phyloP scores from a whole-genome alignment of 352 stramenopile genomes.

The Phytophthora pini region DNA sequence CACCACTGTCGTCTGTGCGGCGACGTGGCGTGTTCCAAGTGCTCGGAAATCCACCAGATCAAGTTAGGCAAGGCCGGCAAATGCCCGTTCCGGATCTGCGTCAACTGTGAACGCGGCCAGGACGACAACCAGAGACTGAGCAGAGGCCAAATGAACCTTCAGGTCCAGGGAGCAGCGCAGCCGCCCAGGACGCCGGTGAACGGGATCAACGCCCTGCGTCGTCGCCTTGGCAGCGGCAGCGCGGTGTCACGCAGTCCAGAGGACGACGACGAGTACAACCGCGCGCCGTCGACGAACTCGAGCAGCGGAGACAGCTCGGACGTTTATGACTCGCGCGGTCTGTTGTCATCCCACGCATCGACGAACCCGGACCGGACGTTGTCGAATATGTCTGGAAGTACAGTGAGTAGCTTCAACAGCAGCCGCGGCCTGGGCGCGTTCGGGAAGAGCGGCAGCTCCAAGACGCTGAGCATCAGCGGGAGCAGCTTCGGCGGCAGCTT shows the following conservation, averaged over 20 bases:
- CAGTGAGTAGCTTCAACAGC: constrained; percentile 39
- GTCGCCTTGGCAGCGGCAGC: constrained; percentile 30
- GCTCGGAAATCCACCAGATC: constrained; percentile 67
- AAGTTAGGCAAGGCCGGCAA: constrained; percentile 62
- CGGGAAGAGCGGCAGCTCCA: constrained; percentile 40
- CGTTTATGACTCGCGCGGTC: constrained; percentile 44
- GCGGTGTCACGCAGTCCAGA: constrained; percentile 14
- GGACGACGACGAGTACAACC: constrained; percentile 38
- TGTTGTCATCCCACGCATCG: constrained; percentile 32
- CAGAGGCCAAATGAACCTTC: constrained; percentile 23
- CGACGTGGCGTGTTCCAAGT: constrained; percentile 77
- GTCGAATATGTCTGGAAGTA: constrained; percentile 39
- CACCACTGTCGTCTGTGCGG: constrained; percentile 82
- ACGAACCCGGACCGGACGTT: constrained; percentile 26
- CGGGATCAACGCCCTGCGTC: constrained; percentile 25
- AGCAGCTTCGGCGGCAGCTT: constrained; percentile 41
- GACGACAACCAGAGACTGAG: constrained; percentile 38
- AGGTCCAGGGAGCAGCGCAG: constrained; percentile 20
- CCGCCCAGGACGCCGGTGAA: constrained; percentile 27
- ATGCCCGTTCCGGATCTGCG: constrained; percentile 66
- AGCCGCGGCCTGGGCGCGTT: constrained; percentile 35
- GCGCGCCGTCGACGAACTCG: constrained; percentile 39
- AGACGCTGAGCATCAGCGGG: constrained; percentile 46
- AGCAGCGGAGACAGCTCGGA: constrained; percentile 47
- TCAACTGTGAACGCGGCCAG: constrained; percentile 49